phyloP scores from a whole-genome alignment of 2,329 filamentous ascomycete species.

The Aspergillus fischeri region DNA sequence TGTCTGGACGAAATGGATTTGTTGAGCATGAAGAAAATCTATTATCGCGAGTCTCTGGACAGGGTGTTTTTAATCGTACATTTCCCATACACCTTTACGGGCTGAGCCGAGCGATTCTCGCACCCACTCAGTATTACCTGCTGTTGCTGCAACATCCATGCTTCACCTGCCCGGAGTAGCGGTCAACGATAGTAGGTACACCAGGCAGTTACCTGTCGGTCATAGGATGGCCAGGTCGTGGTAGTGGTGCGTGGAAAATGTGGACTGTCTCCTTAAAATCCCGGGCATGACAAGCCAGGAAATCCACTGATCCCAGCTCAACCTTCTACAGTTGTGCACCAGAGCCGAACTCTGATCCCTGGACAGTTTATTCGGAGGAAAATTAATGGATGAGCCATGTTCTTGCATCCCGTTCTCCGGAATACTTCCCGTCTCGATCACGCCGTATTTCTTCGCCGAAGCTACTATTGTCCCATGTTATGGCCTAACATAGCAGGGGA shows the following conservation, averaged over 20 bases:
- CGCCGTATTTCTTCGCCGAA: not conserved
- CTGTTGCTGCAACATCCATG: not conserved
- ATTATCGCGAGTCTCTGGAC: not conserved
- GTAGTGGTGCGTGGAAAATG: not conserved
- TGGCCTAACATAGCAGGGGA: not conserved
- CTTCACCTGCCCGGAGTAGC: not conserved
- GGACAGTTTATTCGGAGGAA: not conserved
- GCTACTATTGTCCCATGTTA: not conserved
- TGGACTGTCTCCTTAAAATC: not conserved
- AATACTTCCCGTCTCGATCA: not conserved
- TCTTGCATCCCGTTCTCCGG: not conserved
- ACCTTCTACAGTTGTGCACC: not conserved
- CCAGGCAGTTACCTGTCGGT: not conserved
- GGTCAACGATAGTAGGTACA: not conserved
- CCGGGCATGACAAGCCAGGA: not conserved
- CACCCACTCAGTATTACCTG: not conserved
- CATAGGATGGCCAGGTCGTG: not conserved
- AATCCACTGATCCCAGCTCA: not conserved
- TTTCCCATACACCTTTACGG: not conserved
- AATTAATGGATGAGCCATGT: not conserved
- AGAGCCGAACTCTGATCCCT: not conserved
- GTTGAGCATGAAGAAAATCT: not conserved
- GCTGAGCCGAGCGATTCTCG: not conserved
- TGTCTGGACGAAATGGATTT: not conserved
- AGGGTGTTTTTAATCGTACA: not conserved